These are phyloP conservation scores for Eucalyptus caleyi DNA, from an alignment of 345 rosid genomes.

Conservation along the genomic window DNA sequence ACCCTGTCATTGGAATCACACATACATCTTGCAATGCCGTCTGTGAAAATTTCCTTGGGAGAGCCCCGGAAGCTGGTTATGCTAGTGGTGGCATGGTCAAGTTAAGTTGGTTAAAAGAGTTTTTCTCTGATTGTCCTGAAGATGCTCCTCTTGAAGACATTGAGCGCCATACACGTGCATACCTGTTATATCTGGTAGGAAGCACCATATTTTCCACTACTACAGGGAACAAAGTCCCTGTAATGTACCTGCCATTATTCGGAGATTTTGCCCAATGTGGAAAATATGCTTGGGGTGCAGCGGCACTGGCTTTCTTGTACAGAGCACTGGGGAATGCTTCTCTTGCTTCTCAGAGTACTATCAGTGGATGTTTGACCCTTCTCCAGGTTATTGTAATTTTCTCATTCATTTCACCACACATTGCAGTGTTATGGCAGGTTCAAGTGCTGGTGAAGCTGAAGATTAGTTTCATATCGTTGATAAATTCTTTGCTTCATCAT, in stretches of 20 bases:
- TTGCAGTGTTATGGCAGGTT: not conserved
- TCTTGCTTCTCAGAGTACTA: constrained; percentile 90
- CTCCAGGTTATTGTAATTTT: constrained; percentile 46
- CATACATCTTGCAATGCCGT: constrained; percentile 62
- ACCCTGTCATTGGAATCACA: constrained; percentile 86
- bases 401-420: not conserved
- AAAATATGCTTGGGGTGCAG: constrained; percentile 89
- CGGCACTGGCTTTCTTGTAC: constrained; percentile 82
- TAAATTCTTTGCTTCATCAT: not conserved
- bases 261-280: constrained; percentile 78
- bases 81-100: constrained; percentile 99
- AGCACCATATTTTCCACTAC: constrained; percentile 93
- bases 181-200: constrained; percentile 81
- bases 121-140: constrained; percentile 58
- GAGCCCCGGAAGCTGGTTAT: constrained; percentile 53
- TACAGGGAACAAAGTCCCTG: constrained; percentile 96
- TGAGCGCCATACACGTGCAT: constrained; percentile 72
- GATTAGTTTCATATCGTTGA: not conserved
- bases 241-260: constrained; percentile 91
- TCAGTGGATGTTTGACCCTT: constrained; percentile 90
- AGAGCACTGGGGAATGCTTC: constrained; percentile 98
- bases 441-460: not conserved
- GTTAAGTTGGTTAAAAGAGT: constrained; percentile 93
- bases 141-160: constrained; percentile 49
- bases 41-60: constrained; percentile 63